A percentile compares a stretch with the other conserved stretches of the same genome.
Evolutionary conservation across 805 yeast species (phyloP).

Genomic region (Candida multigemmis): DNA sequence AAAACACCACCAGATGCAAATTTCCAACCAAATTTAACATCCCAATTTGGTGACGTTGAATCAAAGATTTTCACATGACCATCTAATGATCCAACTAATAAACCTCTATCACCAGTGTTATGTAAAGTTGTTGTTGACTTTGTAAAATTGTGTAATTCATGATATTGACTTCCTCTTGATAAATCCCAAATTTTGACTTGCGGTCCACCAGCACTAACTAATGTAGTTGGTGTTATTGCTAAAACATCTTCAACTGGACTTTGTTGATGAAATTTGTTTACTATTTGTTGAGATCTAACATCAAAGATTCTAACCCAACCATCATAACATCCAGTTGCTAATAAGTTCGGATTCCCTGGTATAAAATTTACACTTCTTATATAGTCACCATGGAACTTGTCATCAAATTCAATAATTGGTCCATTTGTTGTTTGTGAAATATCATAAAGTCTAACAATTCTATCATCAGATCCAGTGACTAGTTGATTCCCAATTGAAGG

Average conservation of each 20-base stretch:
- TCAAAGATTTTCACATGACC: constrained; percentile 97
- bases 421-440: constrained; percentile 59
- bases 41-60: constrained; percentile 61
- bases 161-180: constrained; percentile 61
- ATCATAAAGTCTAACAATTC: constrained; percentile 81
- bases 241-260: constrained; percentile 78
- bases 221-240: constrained; percentile 64
- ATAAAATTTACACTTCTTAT: constrained; percentile 75
- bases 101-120: constrained; percentile 64
- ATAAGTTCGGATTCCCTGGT: constrained; percentile 63
- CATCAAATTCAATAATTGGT: constrained; percentile 59
- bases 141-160: constrained; percentile 78
- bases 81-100: constrained; percentile 89
- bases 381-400: constrained; percentile 74
- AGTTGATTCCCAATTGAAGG: constrained; percentile 66
- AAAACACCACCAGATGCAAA: constrained; percentile 84
- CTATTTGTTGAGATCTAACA: constrained; percentile 54
- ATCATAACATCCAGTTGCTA: constrained; percentile 94
- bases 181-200: constrained; percentile 88
- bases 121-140: constrained; percentile 87
- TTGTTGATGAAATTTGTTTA: constrained; percentile 58
- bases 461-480: constrained; percentile 86
- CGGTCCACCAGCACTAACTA: constrained; percentile 76
- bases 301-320: constrained; percentile 80
- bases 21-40: constrained; percentile 94